A percentile compares a stretch with the other conserved stretches of the same genome.
Evolutionary conservation across 2,329 filamentous ascomycete genomes (phyloP).

Genomic region (Alternaria brassicicola): DNA sequence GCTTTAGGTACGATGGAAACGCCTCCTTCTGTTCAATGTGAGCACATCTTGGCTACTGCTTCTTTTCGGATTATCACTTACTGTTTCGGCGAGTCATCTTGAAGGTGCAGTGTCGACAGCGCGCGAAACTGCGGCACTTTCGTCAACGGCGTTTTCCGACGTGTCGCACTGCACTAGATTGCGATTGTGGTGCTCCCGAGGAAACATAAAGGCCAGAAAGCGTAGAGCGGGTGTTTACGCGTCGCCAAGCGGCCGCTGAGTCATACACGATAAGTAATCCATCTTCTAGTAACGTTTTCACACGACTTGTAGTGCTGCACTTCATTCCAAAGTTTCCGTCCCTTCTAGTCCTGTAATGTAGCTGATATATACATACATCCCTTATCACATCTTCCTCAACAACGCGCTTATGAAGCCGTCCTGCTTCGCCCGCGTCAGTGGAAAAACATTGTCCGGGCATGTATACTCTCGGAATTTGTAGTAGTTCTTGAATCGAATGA

Average conservation of each 20-base stretch:
- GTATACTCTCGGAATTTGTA: conserved; percentile 20
- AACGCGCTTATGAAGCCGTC: conserved; percentile 30
- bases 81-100: background rate
- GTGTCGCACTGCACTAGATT: background rate
- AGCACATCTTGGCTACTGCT: background rate
- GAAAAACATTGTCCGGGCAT: conserved; percentile 5
- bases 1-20: background rate
- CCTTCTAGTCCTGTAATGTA: background rate
- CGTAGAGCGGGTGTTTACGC: background rate
- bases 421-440: conserved; percentile 21
- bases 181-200: background rate
- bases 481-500: conserved; percentile 21
- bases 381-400: conserved; percentile 17
- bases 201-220: background rate
- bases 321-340: background rate
- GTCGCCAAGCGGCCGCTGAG: background rate
- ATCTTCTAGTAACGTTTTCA: background rate
- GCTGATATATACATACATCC: background rate
- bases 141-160: background rate
- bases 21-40: conserved; percentile 1
- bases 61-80: background rate
- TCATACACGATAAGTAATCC: background rate
- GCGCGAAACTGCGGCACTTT: background rate
- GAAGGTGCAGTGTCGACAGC: background rate
- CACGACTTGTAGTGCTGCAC: background rate